Evolutionary conservation across 1,139 yeast species (phyloP).

Genomic region (Kurtzmaniella quercitrusa): DNA sequence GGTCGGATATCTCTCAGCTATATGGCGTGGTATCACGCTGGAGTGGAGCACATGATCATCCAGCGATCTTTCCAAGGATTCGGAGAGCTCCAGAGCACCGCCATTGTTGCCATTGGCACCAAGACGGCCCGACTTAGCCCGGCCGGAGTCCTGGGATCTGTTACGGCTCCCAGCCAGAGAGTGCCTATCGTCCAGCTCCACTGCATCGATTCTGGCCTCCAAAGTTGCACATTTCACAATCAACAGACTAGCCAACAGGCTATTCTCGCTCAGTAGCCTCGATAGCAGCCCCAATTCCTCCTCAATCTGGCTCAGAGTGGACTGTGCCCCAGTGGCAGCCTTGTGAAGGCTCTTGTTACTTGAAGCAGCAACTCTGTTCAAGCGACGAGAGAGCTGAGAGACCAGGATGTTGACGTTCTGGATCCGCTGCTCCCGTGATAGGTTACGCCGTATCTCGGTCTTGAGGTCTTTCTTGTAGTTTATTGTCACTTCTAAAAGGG

Average conservation of each 20-base stretch:
- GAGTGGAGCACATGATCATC: not conserved
- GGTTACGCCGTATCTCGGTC: conserved; percentile 28
- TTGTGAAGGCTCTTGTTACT: conserved; percentile 18
- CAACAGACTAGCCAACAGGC: not conserved
- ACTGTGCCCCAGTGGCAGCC: conserved; percentile 1
- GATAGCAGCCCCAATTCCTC: conserved; percentile 13
- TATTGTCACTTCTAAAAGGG: conserved; percentile 28
- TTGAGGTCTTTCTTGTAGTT: conserved; percentile 42
- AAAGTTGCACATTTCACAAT: not conserved
- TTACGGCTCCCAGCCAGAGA: not conserved
- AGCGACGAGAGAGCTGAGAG: conserved; percentile 23
- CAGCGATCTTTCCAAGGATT: too few species aligned
- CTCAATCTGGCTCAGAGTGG: conserved; percentile 7
- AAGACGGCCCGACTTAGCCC: too few species aligned
- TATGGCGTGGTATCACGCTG: not conserved
- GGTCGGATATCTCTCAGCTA: not conserved
- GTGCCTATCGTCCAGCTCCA: not conserved
- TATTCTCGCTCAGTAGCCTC: conserved; percentile 5
- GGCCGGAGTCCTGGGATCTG: not conserved
- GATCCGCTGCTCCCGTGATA: conserved; percentile 34
- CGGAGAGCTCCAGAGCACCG: too few species aligned
- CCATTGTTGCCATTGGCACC: too few species aligned
- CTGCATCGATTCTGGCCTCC: not conserved
- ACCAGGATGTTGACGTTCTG: conserved; percentile 33
- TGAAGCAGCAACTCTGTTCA: conserved; percentile 17